Conservation (phyloP, 2,329 filamentous ascomycete genomes). For the Knoxdaviesia proteae region DNA sequence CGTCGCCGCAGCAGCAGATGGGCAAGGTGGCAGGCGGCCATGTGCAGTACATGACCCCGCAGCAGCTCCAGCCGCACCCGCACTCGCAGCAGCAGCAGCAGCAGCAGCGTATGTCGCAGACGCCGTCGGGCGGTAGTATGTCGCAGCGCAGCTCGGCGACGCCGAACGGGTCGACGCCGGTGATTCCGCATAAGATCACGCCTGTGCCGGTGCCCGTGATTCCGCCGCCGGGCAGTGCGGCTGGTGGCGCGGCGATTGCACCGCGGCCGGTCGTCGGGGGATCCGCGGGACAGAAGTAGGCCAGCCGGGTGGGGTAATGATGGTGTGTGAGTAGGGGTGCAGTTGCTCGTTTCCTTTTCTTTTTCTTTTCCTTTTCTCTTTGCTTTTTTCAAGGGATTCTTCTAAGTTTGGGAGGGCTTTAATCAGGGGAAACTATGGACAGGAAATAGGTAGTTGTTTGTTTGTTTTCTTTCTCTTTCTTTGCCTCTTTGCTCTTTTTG, state of each 20-base stretch:
- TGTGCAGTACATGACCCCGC: not conserved
- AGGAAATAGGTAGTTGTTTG: not conserved
- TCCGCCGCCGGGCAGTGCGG: slow-evolving; percentile 7
- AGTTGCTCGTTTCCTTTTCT: not conserved
- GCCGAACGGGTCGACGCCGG: slow-evolving; percentile 8
- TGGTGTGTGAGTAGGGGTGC: not conserved
- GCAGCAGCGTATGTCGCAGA: not conserved
- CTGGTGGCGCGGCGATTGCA: too few species aligned
- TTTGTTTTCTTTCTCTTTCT: not conserved
- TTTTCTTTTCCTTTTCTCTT: not conserved
- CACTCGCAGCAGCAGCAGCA: not conserved
- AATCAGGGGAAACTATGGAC: not conserved
- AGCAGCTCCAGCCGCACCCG: not conserved
- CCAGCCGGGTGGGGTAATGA: not conserved
- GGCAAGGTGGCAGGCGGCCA: too few species aligned
- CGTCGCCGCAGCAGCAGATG: too few species aligned
- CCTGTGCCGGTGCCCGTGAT: slow-evolving; percentile 22
- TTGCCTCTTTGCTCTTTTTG: not conserved
- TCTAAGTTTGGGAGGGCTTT: not conserved
- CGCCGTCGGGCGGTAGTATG: not conserved
- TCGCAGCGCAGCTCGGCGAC: not conserved
- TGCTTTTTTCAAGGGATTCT: not conserved
- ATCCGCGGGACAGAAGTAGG: too few species aligned
- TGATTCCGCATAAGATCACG: slow-evolving; percentile 20
- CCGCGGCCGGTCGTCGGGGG: too few species aligned